Evolutionary conservation across 208 protist species (phyloP).

Genomic region (Zelonia costaricensis): DNA sequence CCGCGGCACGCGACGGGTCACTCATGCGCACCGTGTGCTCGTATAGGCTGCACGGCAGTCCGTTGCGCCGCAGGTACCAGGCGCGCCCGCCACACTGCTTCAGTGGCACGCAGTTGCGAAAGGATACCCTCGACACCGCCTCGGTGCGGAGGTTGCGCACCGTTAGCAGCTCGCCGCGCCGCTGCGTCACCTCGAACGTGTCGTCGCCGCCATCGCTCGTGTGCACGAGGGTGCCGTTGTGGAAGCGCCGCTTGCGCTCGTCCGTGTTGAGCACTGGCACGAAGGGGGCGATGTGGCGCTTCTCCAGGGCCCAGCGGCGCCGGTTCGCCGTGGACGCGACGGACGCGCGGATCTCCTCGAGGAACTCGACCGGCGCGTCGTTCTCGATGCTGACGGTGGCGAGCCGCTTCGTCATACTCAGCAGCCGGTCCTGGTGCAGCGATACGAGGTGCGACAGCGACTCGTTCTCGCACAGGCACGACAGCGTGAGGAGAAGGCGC

Average conservation of each 20-base stretch:
- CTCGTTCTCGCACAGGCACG: constrained; percentile 81
- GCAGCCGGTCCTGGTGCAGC: constrained; percentile 43
- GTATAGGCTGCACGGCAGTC: constrained; percentile 76
- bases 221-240: constrained; percentile 61
- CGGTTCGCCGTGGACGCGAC: constrained; percentile 58
- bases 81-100: constrained; percentile 70
- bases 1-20: constrained; percentile 12
- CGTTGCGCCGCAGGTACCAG: constrained; percentile 69
- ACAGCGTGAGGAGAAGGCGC: constrained; percentile 80
- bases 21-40: constrained; percentile 81
- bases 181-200: constrained; percentile 27
- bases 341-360: constrained; percentile 71
- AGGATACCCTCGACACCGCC: constrained; percentile 25
- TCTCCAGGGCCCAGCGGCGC: constrained; percentile 28
- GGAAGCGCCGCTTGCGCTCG: constrained; percentile 47
- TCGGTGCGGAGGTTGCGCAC: constrained; percentile 24
- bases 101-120: constrained; percentile 63
- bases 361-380: constrained; percentile 69
- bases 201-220: constrained; percentile 11
- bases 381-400: constrained; percentile 74
- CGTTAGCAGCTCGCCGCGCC: constrained; percentile 27
- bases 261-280: constrained; percentile 60
- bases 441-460: constrained; percentile 64
- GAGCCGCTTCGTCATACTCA: constrained; percentile 65
- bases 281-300: constrained; percentile 46